Evolutionary conservation across 345 rosid species (phyloP).

Genomic region (Atalantia buxifolia): DNA sequence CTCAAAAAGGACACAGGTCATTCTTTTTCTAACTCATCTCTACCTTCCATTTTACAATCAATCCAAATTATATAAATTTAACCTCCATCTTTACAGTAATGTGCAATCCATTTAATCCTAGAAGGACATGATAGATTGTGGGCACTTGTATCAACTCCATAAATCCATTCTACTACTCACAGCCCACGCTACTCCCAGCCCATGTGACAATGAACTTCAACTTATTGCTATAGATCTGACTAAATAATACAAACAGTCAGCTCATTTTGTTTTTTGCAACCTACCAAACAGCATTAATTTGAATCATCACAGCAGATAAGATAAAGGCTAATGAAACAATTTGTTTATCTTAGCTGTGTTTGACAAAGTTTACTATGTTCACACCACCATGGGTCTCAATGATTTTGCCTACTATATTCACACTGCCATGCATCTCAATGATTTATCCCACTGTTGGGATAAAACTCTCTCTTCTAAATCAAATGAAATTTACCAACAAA

Average conservation of each 20-base stretch:
- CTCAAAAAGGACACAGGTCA: neutral
- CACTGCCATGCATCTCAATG: neutral
- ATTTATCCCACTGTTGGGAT: neutral
- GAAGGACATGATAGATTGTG: neutral
- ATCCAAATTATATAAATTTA: neutral
- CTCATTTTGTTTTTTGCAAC: neutral
- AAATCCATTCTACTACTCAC: neutral
- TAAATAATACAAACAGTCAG: neutral
- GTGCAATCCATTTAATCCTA: neutral
- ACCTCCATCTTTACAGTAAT: neutral
- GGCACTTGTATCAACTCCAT: neutral
- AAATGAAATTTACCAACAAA: neutral
- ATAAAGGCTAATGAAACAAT: neutral
- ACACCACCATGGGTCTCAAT: too few species aligned
- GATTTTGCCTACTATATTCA: neutral
- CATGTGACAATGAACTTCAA: neutral
- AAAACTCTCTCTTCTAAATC: neutral
- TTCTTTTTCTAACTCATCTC: neutral
- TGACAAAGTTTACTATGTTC: neutral
- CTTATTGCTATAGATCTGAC: neutral
- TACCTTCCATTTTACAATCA: neutral
- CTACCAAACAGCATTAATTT: neutral
- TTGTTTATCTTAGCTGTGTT: neutral
- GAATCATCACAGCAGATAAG: neutral
- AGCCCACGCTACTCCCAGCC: neutral